Base-by-base conservation (phyloP, 225 moss, liverwort and hornwort species). In the Lunularia cruciata region DNA sequence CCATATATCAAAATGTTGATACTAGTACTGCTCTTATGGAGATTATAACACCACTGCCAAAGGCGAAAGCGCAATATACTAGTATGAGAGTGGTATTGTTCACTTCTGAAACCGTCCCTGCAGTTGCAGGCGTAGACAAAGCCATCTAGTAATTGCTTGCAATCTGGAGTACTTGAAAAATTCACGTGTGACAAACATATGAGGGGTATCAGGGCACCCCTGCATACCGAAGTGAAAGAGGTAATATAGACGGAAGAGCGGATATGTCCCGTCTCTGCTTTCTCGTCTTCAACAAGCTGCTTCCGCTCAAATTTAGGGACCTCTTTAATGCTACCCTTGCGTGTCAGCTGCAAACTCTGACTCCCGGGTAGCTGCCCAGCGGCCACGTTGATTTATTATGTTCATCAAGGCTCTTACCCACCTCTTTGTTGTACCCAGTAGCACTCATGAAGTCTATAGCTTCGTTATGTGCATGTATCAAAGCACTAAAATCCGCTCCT, bases 111-210 rank as follows among this genome's bases (percentile, higher is more conserved):
- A 49, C 2, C 0, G 80, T 60, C 20, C 54, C 78, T 15, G 20
- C 76, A 8, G 39, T 15, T 16, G 71, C 12, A 12, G 81, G 72
- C 26, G 88, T 76, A 68, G 76, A 85, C 88, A 80, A 85, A 25
- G 85, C 83, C 81, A 88, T 83, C 88, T 86, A 88, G 8, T 78
- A 88, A 52, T 75, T 88, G 37, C 81, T 85, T 0, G 74, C 16
- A 25, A 85, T 77, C 38, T 78, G 72, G 45, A 85, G 26, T 14
- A 71, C 67, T 27, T 87, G 85, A 15, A 75, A 88, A 18, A 54
- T 51, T 73, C 28, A 75, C 62, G 19, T 74, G 80, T 27, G 80
- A 40, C 18, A 88, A 11, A 42, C 85, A 6, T 23, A 74, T 80
- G 13, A 85, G 11, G 2, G 83, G 83, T 51, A 88, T 53, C 10